Evolutionary conservation across 2,329 filamentous ascomycete genomes (phyloP), one percentile per base, ranked within the genome.

Genomic region (Pyrenochaeta sp.): DNA sequence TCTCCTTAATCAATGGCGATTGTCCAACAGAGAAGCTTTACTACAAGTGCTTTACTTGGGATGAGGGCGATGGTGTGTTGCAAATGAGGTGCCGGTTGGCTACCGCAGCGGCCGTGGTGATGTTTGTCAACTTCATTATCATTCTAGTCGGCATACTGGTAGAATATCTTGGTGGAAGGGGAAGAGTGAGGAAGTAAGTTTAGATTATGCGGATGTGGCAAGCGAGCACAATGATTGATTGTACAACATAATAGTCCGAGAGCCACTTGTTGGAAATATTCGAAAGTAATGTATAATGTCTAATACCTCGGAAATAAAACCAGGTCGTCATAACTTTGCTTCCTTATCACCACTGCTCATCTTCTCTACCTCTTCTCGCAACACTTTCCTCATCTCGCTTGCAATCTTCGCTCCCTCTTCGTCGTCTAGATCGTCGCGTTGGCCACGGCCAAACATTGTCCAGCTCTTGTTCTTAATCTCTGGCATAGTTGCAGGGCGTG

Each of bases 381-480:
- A 51, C n/a, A 77, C 77, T 32, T 64, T 71, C 54, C 82, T 72
- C 72, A 78, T 77, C 67, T 82, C 79, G 43, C 74, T 82, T 6
- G 89, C 90, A 60, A 94, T 72, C 54, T 71, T 79, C 19, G 74
- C 82, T 0, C 86, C 91, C 65, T 93, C 91, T 10, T 91, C 89
- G 39, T 93, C 91, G 67, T 93, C 91, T 54, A 94, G 72, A 60
- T 94, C 91, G 63, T 89, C 87, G 54, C 91, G 81, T 72, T 85
- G 82, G 0, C 91, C 91, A 13, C 89, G 79, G 0, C 91, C 91
- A 80, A 94, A 94, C 91, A 93, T 93, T 46, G 89, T 92, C 80
- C 92, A 93, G 73, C 88, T 88, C 81, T 85, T 85, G 67, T 77
- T 79, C 56, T 80, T 79, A 36, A 82, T 76, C 53, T 90, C 87